Evolutionary conservation across 2,329 filamentous ascomycete genomes (phyloP).

Genomic region (Phaeosphaeriaceae sp.): DNA sequence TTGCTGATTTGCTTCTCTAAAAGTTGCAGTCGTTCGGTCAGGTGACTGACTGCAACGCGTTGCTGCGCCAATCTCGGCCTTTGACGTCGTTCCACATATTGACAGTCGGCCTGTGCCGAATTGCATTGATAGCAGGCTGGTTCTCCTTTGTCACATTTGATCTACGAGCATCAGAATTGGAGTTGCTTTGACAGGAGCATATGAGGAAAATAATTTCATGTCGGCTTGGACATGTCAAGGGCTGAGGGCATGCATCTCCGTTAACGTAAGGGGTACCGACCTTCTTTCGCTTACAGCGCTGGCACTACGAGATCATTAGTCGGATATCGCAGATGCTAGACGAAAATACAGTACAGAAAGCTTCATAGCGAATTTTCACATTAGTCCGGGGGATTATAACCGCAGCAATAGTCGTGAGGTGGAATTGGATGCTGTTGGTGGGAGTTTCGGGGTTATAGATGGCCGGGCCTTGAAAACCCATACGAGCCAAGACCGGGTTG

Average conservation of each 20-base stretch:
- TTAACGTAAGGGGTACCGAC: constrained; percentile 4
- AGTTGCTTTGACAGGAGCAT: too few relatives aligned
- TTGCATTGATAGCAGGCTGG: constrained; percentile 35
- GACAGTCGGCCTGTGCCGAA: constrained; percentile 30
- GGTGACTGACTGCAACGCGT: constrained; percentile 23
- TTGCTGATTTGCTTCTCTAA: constrained; percentile 32
- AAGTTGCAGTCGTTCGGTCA: constrained; percentile 30
- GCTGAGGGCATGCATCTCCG: background rate
- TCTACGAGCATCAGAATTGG: constrained; percentile 13
- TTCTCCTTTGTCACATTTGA: constrained; percentile 37
- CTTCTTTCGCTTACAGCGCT: constrained; percentile 21
- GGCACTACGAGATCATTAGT: constrained; percentile 9
- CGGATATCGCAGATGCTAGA: too few relatives aligned
- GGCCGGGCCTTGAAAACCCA: background rate
- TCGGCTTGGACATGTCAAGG: background rate
- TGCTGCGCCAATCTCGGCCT: constrained; percentile 33
- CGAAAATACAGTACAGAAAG: constrained; percentile 12
- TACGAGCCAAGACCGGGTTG: background rate
- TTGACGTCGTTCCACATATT: constrained; percentile 37
- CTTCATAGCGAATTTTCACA: constrained; percentile 9
- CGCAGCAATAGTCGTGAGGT: too few relatives aligned
- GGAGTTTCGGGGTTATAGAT: background rate
- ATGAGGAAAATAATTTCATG: background rate
- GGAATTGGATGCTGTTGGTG: too few relatives aligned
- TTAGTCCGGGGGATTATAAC: too few relatives aligned